Conservation (phyloP, 2,329 filamentous ascomycete genomes). For the Microdochium bolleyi region DNA sequence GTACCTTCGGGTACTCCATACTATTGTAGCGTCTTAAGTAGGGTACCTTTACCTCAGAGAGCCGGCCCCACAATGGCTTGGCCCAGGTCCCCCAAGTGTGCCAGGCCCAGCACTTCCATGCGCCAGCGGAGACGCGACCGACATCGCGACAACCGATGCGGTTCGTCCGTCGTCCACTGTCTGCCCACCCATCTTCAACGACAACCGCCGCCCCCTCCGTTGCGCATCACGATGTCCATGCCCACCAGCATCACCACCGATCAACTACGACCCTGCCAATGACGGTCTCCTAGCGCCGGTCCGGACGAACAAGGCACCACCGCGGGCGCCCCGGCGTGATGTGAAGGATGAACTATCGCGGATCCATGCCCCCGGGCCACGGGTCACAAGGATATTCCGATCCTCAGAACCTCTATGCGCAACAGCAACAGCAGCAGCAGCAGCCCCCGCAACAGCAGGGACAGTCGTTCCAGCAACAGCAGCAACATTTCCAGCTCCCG, state of each 20-base stretch:
- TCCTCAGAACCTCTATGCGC: constrained; percentile 12
- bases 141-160: neutral
- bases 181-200: neutral
- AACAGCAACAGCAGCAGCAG: constrained; percentile 17
- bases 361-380: constrained; percentile 18
- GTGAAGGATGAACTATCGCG: constrained; percentile 25
- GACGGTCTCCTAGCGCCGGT: neutral
- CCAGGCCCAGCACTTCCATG: neutral
- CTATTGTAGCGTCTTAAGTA: no score
- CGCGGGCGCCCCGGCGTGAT: constrained; percentile 8
- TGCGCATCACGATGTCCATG: neutral
- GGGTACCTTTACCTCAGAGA: neutral
- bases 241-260: neutral
- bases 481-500: constrained; percentile 8
- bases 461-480: constrained; percentile 4
- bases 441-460: constrained; percentile 12
- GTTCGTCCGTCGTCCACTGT: neutral
- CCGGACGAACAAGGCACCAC: neutral
- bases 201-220: neutral
- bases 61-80: neutral
- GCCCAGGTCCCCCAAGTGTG: neutral
- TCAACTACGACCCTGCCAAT: neutral
- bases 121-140: neutral
- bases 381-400: constrained; percentile 19
- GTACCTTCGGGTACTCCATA: no score